A percentile compares a stretch with the other conserved stretches of the same genome.
Evolutionary conservation across 1,284 basidiomycete genomes (phyloP).

Genomic region (Ganoderma boninense): DNA sequence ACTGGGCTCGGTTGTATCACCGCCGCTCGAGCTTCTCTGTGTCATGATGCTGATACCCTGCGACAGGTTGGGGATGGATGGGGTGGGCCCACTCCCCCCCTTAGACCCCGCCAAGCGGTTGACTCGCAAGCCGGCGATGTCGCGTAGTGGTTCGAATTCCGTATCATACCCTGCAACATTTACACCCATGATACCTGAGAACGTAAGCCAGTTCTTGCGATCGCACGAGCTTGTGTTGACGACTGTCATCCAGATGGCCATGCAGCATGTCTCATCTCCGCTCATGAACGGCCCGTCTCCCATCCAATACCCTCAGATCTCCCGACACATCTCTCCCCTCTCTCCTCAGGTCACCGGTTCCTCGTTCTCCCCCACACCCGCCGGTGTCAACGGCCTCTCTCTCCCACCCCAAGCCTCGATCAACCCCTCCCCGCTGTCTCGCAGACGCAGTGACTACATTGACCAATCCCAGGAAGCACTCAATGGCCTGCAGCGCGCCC

Average conservation of each 20-base stretch:
- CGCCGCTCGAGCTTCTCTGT: background rate
- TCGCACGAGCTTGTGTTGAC: conserved; percentile 10
- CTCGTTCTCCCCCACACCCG: conserved; percentile 43
- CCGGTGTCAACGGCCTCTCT: conserved; percentile 49
- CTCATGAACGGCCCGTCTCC: conserved; percentile 43
- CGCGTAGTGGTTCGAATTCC: conserved; percentile 49
- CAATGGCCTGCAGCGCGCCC: conserved; percentile 56
- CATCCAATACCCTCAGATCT: conserved; percentile 57
- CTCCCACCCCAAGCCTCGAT: conserved; percentile 84
- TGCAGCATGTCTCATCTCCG: conserved; percentile 45
- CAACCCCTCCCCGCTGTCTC: conserved; percentile 72
- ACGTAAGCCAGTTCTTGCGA: conserved; percentile 42
- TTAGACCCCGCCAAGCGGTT: conserved; percentile 43
- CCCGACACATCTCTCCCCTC: conserved; percentile 45
- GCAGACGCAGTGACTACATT: conserved; percentile 81
- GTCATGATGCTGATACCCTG: background rate
- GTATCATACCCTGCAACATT: conserved; percentile 45
- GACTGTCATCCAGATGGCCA: conserved; percentile 33
- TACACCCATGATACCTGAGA: conserved; percentile 52
- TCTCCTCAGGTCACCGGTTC: conserved; percentile 46
- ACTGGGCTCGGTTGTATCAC: background rate
- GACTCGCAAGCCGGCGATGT: conserved; percentile 46
- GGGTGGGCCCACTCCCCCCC: conserved; percentile 27
- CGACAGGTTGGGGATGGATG: conserved; percentile 27
- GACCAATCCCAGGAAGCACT: conserved; percentile 81